Evolutionary conservation across 768 basidiomycete species (phyloP).

Genomic region (Sarcodon aspratus): DNA sequence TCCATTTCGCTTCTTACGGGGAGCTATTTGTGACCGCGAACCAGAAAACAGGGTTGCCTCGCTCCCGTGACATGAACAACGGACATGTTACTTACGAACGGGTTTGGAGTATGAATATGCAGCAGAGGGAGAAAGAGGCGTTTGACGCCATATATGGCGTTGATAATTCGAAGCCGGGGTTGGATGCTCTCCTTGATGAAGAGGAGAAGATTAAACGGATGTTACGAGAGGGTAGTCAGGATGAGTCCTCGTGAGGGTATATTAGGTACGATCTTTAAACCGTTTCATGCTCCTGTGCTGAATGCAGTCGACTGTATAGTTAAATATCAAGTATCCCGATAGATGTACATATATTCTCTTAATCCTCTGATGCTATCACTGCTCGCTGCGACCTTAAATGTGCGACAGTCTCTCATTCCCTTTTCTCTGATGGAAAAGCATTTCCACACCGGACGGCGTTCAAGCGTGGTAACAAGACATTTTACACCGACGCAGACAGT

Average conservation of each 20-base stretch:
- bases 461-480: too few relatives aligned
- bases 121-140: conserved; percentile 30
- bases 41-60: conserved; percentile 4
- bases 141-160: conserved; percentile 44
- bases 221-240: neutral
- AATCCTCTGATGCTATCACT: too few relatives aligned
- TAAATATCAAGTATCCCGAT: too few relatives aligned
- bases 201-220: conserved; percentile 8
- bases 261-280: neutral
- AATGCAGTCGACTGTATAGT: too few relatives aligned
- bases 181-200: conserved; percentile 35
- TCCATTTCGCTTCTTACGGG: conserved; percentile 7
- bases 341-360: too few relatives aligned
- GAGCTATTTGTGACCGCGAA: conserved; percentile 9
- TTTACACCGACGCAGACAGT: too few relatives aligned
- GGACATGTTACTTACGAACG: conserved; percentile 19
- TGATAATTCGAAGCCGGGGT: conserved; percentile 26
- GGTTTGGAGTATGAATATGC: conserved; percentile 11
- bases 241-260: too few relatives aligned
- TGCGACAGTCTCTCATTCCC: too few relatives aligned
- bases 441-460: too few relatives aligned
- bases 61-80: conserved; percentile 6
- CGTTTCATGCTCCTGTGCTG: too few relatives aligned
- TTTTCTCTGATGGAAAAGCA: too few relatives aligned
- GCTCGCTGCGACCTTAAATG: too few relatives aligned